Base-by-base conservation (phyloP, 306 rosid genomes). In the Quercus gilva region DNA sequence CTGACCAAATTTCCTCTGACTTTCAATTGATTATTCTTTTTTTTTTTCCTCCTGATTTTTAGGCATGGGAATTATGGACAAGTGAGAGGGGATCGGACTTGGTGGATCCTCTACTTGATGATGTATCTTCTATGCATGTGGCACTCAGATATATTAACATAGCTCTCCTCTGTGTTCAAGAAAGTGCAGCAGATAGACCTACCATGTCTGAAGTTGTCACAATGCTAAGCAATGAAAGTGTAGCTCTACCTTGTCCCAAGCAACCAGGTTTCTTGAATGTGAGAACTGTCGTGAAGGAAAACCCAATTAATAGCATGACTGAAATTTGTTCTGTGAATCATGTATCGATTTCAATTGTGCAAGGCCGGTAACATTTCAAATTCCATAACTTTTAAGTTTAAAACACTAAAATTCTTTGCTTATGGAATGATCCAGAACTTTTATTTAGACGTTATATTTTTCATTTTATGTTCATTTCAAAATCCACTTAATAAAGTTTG, bases 51-150 rank as follows among this genome's bases (percentile, higher is more conserved):
- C 31, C n/a, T 25, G 28, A 53, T 3, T 52, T 78, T 64, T 74
- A 78, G 85, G 85, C 88, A 5, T 85, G 88, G 85, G 85, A 85
- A 69, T 74, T 81, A 23, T 85, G 88, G 88, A 74, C 76, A 0
- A 78, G 63, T 9, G 61, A 74, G 26, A 69, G 73, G 1, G 83
- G 45, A 63, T 8, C 18, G 69, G 73, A 81, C 17, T 58, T 85
- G 28, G 49, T 81, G 77, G 88, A 85, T 70, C 20, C 81, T 60
- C 15, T 55, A 5, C 15, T 74, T 17, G 56, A 61, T 18, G 73
- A 45, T 55, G 45, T 29, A 28, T 55, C 64, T 33, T 13, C 20
- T 26, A 74, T 41, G 15, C 25, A 57, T 23, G 41, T 60, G 53
- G 35, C 21, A n/a, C 74, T 78, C 28, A 74, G 72, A 78, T 85